phyloP scores from a whole-genome alignment of 2,329 filamentous ascomycete genomes.

The Alternaria metachromatica region DNA sequence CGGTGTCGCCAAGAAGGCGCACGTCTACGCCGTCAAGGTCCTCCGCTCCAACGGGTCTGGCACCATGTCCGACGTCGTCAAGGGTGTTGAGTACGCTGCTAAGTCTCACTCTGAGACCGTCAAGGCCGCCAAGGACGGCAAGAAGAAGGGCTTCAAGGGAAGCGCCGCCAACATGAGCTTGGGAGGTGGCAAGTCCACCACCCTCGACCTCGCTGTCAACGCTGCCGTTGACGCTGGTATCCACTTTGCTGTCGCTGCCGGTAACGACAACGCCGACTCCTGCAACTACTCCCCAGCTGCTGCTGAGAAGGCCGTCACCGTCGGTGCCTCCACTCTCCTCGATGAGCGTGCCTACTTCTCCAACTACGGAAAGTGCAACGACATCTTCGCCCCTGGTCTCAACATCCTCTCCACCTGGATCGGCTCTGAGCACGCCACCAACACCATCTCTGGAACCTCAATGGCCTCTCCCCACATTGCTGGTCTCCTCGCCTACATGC shows the following conservation, averaged over 20 bases:
- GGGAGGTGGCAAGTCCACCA: constrained; percentile 93
- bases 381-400: constrained; percentile 97
- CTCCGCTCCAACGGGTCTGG: constrained; percentile 96
- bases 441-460: constrained; percentile 99
- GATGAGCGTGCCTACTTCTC: constrained; percentile 99
- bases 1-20: constrained; percentile 98
- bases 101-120: constrained; percentile 77
- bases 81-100: constrained; percentile 95
- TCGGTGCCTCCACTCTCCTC: constrained; percentile 90
- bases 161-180: constrained; percentile 99
- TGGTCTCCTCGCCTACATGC: constrained; percentile 96
- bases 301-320: constrained; percentile 88
- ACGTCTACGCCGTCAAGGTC: constrained; percentile 97
- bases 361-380: constrained; percentile 99
- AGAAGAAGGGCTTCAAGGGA: constrained; percentile 97
- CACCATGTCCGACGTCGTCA: constrained; percentile 98
- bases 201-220: constrained; percentile 91
- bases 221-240: constrained; percentile 90
- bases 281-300: constrained; percentile 99
- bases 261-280: constrained; percentile 98
- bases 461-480: constrained; percentile 98
- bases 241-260: constrained; percentile 97
- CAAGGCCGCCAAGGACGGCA: constrained; percentile 80
- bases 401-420: constrained; percentile 99
- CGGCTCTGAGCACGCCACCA: constrained; percentile 91